A percentile compares a stretch with the other conserved stretches of the same genome.
Conservation (phyloP, 176 grass and related monocot genomes). For the Eragrostis nindensis region DNA sequence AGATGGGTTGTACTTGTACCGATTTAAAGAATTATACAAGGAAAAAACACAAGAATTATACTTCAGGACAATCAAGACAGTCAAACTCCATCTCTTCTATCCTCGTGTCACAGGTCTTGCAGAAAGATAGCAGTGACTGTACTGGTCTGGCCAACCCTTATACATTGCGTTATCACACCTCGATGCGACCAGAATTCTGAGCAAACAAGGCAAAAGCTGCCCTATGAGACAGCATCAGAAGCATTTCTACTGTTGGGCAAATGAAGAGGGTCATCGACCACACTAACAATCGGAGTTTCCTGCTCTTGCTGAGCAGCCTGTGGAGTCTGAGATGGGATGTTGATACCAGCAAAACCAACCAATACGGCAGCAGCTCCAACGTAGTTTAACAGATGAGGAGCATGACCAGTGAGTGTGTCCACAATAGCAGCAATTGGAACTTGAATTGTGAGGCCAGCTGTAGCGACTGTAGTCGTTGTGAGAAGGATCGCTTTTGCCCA, state of each 20-base stretch:
- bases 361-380: slow-evolving; percentile 79
- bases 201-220: background rate
- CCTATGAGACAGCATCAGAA: slow-evolving; percentile 34
- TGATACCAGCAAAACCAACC: slow-evolving; percentile 90
- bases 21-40: background rate
- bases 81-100: slow-evolving; percentile 12
- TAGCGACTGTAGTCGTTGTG: slow-evolving; percentile 96
- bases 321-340: slow-evolving; percentile 52
- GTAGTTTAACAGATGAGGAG: slow-evolving; percentile 69
- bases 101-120: background rate
- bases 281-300: slow-evolving; percentile 46
- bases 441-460: slow-evolving; percentile 89
- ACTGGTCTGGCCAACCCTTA: background rate
- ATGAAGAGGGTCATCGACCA: slow-evolving; percentile 47
- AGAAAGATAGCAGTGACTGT: background rate
- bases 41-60: background rate
- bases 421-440: slow-evolving; percentile 94
- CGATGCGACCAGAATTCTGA: background rate
- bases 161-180: background rate
- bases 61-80: background rate
- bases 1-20: background rate
- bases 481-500: slow-evolving; percentile 93
- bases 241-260: slow-evolving; percentile 25
- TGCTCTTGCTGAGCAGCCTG: slow-evolving; percentile 47
- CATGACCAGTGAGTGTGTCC: slow-evolving; percentile 78